phyloP scores from a whole-genome alignment of 768 basidiomycete genomes.

The Agaricus bisporus region DNA sequence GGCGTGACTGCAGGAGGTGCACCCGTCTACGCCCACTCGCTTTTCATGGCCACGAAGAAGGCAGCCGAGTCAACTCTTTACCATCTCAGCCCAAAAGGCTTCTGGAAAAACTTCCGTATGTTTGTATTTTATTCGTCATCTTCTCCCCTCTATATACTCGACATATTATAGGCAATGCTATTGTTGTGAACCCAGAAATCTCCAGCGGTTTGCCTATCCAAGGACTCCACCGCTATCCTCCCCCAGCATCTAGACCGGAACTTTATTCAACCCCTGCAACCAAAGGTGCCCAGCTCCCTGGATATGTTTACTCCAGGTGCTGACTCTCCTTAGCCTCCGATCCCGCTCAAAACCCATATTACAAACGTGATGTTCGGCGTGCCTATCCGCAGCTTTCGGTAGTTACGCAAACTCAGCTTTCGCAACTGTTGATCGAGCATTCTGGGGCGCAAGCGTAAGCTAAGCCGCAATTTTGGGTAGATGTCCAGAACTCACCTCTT shows the following conservation, averaged over 20 bases:
- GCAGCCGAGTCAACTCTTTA: slow-evolving; percentile 86
- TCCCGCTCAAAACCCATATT: slow-evolving; percentile 87
- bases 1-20: slow-evolving; percentile 4
- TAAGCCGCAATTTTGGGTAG: background rate
- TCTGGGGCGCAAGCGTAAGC: slow-evolving; percentile 62
- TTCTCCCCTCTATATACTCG: slow-evolving; percentile 1
- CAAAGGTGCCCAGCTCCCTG: slow-evolving; percentile 48
- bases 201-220: slow-evolving; percentile 84
- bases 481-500: background rate
- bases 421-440: slow-evolving; percentile 76
- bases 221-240: slow-evolving; percentile 70
- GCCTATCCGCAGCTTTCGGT: slow-evolving; percentile 90
- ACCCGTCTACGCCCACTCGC: slow-evolving; percentile 17
- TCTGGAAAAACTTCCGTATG: slow-evolving; percentile 96
- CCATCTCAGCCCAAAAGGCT: slow-evolving; percentile 83
- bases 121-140: slow-evolving; percentile 11
- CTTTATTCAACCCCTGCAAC: slow-evolving; percentile 84
- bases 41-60: slow-evolving; percentile 64
- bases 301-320: background rate
- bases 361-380: slow-evolving; percentile 92
- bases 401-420: slow-evolving; percentile 78
- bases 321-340: slow-evolving; percentile 60
- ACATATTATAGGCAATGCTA: slow-evolving; percentile 59
- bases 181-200: slow-evolving; percentile 85
- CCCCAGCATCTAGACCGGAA: slow-evolving; percentile 85